A percentile compares a stretch with the other conserved stretches of the same genome.
These are phyloP conservation scores for Ganoderma leucocontextum DNA, from an alignment of 1,284 basidiomycete species.

Conservation along the genomic window DNA sequence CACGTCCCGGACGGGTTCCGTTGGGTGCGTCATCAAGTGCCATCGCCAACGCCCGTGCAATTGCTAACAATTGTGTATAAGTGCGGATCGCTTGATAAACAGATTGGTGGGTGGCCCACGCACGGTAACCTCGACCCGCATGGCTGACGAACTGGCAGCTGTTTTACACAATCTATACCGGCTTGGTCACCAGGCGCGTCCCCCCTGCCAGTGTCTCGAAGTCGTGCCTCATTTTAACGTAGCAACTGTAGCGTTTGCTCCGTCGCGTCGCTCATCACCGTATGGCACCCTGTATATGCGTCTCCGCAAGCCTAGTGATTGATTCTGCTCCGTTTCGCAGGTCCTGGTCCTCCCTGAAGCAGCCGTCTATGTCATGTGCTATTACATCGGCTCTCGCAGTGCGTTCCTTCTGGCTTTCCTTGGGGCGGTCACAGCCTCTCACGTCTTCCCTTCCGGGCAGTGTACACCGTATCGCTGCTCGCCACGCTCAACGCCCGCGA, in stretches of 20 bases:
- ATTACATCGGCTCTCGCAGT: slow-evolving; percentile 31
- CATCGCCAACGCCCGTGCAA: neutral
- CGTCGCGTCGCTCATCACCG: slow-evolving; percentile 24
- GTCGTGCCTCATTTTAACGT: neutral
- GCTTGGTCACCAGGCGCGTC: slow-evolving; percentile 23
- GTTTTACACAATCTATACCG: slow-evolving; percentile 26
- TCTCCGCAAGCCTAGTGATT: neutral
- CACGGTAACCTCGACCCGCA: neutral
- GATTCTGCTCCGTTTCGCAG: neutral
- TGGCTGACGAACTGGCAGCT: slow-evolving; percentile 9
- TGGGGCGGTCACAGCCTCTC: neutral
- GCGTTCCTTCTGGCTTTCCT: neutral
- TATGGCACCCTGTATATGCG: neutral
- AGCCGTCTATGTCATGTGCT: slow-evolving; percentile 28
- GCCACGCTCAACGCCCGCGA: slow-evolving; percentile 26
- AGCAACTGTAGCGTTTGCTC: slow-evolving; percentile 15
- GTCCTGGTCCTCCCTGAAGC: slow-evolving; percentile 20
- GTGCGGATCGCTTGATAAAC: slow-evolving; percentile 29
- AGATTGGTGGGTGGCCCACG: slow-evolving; percentile 10
- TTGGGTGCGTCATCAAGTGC: slow-evolving; percentile 14
- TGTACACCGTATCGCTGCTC: slow-evolving; percentile 25
- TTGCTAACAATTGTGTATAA: neutral
- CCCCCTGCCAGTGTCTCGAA: too few species aligned
- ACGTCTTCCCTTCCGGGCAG: slow-evolving; percentile 2
- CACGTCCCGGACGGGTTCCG: slow-evolving; percentile 24